phyloP scores from a whole-genome alignment of 345 rosid genomes.

The Arabis hirsuta region DNA sequence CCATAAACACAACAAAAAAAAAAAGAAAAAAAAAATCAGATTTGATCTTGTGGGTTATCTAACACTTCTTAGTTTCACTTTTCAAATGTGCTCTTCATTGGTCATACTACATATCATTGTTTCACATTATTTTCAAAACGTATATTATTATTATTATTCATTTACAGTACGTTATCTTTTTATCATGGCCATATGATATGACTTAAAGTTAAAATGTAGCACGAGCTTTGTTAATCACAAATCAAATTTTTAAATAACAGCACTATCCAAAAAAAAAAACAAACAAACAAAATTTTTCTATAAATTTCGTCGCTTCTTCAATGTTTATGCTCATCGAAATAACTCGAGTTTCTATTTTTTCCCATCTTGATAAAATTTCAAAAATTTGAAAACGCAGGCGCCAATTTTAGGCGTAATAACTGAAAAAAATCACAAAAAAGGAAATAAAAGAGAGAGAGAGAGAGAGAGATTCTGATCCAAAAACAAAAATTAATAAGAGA shows the following conservation, averaged over 20 bases:
- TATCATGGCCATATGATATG: not conserved
- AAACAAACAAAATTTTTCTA: not conserved
- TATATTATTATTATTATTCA: not conserved
- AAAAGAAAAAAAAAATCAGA: too few species aligned
- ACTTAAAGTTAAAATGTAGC: not conserved
- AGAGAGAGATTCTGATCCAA: not conserved
- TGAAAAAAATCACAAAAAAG: constrained; percentile 16
- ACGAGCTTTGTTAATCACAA: constrained; percentile 4
- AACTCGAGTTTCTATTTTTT: constrained; percentile 25
- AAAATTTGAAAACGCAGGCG: constrained; percentile 30
- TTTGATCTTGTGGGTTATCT: constrained; percentile 31
- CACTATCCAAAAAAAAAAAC: constrained; percentile 2
- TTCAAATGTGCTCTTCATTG: constrained; percentile 17
- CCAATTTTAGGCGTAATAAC: constrained; percentile 40
- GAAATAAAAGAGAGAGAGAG: not conserved
- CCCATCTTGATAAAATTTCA: not conserved
- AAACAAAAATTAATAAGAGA: not conserved
- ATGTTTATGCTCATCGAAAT: constrained; percentile 29
- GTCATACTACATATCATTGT: constrained; percentile 13
- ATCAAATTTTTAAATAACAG: not conserved
- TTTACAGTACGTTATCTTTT: not conserved
- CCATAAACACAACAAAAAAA: not conserved
- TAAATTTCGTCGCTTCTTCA: constrained; percentile 23
- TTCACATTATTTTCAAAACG: not conserved
- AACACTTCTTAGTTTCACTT: not conserved